Evolutionary conservation across 2,329 filamentous ascomycete species (phyloP).

Genomic region (Aspergillus pseudoglaucus): DNA sequence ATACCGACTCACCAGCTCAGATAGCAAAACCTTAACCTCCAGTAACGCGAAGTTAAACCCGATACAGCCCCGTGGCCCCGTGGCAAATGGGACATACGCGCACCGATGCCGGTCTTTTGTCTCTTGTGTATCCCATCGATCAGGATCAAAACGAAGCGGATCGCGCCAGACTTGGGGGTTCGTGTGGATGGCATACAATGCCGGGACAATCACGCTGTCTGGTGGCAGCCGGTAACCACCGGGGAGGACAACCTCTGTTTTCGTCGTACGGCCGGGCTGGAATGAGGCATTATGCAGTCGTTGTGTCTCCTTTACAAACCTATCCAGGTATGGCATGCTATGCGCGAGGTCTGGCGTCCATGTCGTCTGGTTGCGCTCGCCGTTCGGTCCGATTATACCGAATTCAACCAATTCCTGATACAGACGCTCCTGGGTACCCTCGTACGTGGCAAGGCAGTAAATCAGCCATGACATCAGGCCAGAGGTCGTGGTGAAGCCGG

Average conservation of each 20-base stretch:
- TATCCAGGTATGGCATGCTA: constrained; percentile 39
- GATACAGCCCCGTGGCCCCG: constrained; percentile 52
- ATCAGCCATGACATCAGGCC: constrained; percentile 52
- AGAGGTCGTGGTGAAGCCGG: constrained; percentile 55
- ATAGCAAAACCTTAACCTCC: constrained; percentile 51
- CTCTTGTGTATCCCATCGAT: constrained; percentile 52
- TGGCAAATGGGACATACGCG: constrained; percentile 53
- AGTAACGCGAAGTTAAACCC: constrained; percentile 58
- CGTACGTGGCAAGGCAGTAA: constrained; percentile 48
- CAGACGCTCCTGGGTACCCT: constrained; percentile 50
- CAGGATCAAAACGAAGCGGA: constrained; percentile 52
- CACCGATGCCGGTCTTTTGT: constrained; percentile 46
- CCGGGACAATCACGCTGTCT: constrained; percentile 49
- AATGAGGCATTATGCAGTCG: constrained; percentile 56
- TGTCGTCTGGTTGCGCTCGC: constrained; percentile 28
- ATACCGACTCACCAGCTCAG: constrained; percentile 53
- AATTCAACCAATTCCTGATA: constrained; percentile 51
- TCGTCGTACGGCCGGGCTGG: constrained; percentile 54
- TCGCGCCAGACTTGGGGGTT: constrained; percentile 54
- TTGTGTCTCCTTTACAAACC: constrained; percentile 57
- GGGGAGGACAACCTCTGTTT: constrained; percentile 51
- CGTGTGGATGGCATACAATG: constrained; percentile 42
- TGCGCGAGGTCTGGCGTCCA: constrained; percentile 38
- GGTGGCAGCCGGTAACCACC: constrained; percentile 54
- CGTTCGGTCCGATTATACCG: constrained; percentile 26